These are phyloP conservation scores for Penicillium antarcticum DNA, from an alignment of 495 filamentous ascomycete species.

Conservation along the genomic window DNA sequence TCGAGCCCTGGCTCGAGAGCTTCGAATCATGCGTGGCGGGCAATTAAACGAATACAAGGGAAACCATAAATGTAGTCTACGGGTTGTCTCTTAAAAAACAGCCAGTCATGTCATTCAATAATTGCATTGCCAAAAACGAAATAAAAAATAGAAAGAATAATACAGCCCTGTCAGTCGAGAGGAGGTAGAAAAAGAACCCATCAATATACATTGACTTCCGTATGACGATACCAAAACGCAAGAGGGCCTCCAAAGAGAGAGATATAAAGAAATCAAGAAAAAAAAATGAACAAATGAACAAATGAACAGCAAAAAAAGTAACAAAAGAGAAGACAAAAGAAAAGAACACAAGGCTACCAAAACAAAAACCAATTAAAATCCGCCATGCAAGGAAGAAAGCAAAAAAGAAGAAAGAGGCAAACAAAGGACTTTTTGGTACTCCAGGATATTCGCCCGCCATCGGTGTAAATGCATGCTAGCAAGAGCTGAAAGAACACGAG, in stretches of 20 bases:
- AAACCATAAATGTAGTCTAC: too few relatives aligned
- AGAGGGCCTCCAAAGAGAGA: conserved; percentile 14
- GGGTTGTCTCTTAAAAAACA: neutral
- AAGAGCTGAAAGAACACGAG: conserved; percentile 22
- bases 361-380: conserved; percentile 10
- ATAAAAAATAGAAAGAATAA: conserved; percentile 22
- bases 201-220: conserved; percentile 28
- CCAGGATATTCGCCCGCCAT: conserved; percentile 25
- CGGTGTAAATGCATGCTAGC: conserved; percentile 22
- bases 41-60: neutral
- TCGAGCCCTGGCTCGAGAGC: conserved; percentile 29
- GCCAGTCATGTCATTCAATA: conserved; percentile 2
- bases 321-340: conserved; percentile 1
- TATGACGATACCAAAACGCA: conserved; percentile 18
- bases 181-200: conserved; percentile 18
- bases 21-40: conserved; percentile 29
- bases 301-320: neutral
- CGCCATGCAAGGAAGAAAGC: conserved; percentile 12
- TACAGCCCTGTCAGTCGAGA: conserved; percentile 32
- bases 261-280: neutral
- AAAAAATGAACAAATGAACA: neutral
- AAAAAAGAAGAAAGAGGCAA: conserved; percentile 10
- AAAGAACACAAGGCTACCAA: neutral
- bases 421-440: conserved; percentile 27
- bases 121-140: conserved; percentile 16